Base-by-base conservation (phyloP, 331 rosid genomes). In the Malus hybrid region DNA sequence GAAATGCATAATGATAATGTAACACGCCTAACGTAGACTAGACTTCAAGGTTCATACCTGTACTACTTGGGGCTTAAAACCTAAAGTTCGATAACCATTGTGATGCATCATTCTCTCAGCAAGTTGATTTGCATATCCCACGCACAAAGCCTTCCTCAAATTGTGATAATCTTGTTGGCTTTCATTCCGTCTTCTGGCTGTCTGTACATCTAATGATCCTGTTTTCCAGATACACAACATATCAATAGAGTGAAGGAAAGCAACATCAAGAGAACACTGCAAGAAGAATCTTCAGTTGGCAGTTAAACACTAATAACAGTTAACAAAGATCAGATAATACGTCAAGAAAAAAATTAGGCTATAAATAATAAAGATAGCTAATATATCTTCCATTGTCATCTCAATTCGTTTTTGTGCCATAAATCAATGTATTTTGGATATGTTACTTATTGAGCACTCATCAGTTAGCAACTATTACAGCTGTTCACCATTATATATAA, bases 31-130 rank as follows among this genome's bases (percentile, higher is more conserved):
- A 63, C 39, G 39, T 22, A 64, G 29, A 39, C 19, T 20, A 73
- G 59, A 84, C 33, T 69, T 52, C 18, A 24, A 48, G 33, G 54
- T 39, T 31, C 55, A 74, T 90, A 94, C 99, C 97, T 94, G 99
- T 70, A 94, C 97, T 65, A 89, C 88, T 86, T 90, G 99, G 76
- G 93, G 85, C 79, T 89, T 89, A 76, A 92, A 92, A 83, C 95
- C 91, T 48, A 94, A 85, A 74, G 96, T 94, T 82, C 97, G 88
- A 84, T 90, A 94, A 65, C 99, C 99, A 85, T 94, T 94, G 84
- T 94, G 99, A 80, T 90, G 89, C 73, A 94, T 64, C 91, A 90
- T 94, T 86, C 99, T 85, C 89, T 92, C 99, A 83, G 97, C 97
- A 67, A 92, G 96, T 84, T 94, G 99, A 88, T 80, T 94, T 12